These are phyloP conservation scores for Trametes hirsuta DNA, from an alignment of 1,284 basidiomycete genomes.

Conservation along the genomic window DNA sequence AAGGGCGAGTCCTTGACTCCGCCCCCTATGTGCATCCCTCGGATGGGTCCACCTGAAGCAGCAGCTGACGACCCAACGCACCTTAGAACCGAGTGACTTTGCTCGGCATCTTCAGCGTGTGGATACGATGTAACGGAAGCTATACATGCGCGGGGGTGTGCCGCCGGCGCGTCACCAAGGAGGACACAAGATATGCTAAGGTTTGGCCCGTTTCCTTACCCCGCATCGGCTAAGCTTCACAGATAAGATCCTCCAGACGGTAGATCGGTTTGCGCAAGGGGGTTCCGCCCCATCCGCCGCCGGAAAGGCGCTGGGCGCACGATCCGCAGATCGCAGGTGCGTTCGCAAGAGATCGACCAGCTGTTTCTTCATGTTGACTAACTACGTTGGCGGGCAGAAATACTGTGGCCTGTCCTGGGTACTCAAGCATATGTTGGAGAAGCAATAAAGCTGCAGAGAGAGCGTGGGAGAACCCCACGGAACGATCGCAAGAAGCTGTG, in stretches of 20 bases:
- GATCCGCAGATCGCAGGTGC: no score
- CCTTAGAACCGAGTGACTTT: no score
- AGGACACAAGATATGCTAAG: constrained; percentile 12
- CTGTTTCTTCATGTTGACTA: no score
- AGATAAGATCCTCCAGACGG: not conserved
- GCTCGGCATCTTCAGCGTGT: no score
- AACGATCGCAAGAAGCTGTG: not conserved
- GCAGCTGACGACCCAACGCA: no score
- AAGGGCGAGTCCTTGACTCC: no score
- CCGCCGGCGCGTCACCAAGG: not conserved
- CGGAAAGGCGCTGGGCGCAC: not conserved
- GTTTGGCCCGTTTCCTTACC: constrained; percentile 11
- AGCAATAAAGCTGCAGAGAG: not conserved
- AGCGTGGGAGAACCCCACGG: not conserved
- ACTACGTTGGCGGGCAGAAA: no score
- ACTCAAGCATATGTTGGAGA: no score
- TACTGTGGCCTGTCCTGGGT: no score
- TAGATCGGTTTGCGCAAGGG: not conserved
- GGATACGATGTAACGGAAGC: no score
- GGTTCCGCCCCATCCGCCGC: not conserved
- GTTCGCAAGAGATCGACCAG: not conserved
- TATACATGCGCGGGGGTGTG: not conserved
- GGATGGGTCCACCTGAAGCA: no score
- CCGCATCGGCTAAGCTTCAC: constrained; percentile 13
- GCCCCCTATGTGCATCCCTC: no score